These are phyloP conservation scores for Penicillium odoratum DNA, from an alignment of 495 filamentous ascomycete species.

Conservation along the genomic window DNA sequence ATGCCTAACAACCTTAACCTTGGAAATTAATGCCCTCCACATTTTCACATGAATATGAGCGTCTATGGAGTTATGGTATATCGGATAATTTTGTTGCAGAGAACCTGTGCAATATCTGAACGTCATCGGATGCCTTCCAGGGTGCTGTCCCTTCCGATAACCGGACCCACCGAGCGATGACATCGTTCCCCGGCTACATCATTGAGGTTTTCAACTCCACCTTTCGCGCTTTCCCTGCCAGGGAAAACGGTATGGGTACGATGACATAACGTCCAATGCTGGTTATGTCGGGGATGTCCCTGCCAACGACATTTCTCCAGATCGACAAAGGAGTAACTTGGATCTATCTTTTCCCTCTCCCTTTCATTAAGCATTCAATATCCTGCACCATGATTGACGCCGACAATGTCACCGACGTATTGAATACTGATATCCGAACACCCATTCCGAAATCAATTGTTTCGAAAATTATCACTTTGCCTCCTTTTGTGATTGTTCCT, in stretches of 20 bases:
- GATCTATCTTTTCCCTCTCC: background rate
- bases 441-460: slow-evolving; percentile 30
- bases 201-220: background rate
- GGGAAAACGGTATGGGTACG: background rate
- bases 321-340: background rate
- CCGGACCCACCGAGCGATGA: slow-evolving; percentile 10
- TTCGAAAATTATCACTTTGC: slow-evolving; percentile 28
- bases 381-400: slow-evolving; percentile 20
- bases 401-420: slow-evolving; percentile 22
- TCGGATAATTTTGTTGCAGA: no score
- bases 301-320: background rate
- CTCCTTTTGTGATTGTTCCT: slow-evolving; percentile 56
- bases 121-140: background rate
- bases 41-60: no score
- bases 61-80: no score
- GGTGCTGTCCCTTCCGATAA: background rate
- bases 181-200: slow-evolving; percentile 13
- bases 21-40: no score
- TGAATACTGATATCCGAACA: slow-evolving; percentile 31
- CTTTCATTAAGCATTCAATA: background rate
- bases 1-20: no score
- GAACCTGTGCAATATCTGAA: background rate
- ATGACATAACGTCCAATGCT: background rate
- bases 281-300: background rate
- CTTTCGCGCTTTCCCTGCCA: background rate